These are phyloP conservation scores for Yarrowia sp. DNA, from an alignment of 805 yeast genomes.

Conservation along the genomic window DNA sequence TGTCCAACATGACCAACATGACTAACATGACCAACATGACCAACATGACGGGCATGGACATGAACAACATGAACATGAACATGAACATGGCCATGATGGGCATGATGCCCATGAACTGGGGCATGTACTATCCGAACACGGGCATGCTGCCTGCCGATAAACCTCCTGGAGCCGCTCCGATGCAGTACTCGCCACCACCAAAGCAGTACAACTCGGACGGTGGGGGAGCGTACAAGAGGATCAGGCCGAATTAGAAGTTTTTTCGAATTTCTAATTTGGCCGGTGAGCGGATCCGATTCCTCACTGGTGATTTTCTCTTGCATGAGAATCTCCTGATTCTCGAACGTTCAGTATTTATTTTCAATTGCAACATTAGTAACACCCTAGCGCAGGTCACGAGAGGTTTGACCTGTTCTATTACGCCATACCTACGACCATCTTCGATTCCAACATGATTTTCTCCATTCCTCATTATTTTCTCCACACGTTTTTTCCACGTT, in stretches of 20 bases:
- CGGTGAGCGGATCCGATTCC: too few relatives aligned
- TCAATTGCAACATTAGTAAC: neutral
- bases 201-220: neutral
- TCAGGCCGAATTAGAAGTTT: neutral
- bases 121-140: conserved; percentile 5
- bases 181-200: neutral
- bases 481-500: too few relatives aligned
- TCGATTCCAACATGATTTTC: too few relatives aligned
- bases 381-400: neutral
- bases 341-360: neutral
- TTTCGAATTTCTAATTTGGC: neutral
- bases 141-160: neutral
- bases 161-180: neutral
- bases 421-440: too few relatives aligned
- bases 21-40: conserved; percentile 9
- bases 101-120: conserved; percentile 27
- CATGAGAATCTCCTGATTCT: too few relatives aligned
- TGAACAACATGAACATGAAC: conserved; percentile 29
- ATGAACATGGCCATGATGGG: conserved; percentile 16
- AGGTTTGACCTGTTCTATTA: too few relatives aligned
- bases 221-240: neutral
- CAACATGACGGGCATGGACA: conserved; percentile 29
- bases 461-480: too few relatives aligned
- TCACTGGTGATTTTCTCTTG: too few relatives aligned
- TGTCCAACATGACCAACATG: neutral